Evolutionary conservation across 805 yeast species (phyloP).

Genomic region (Pichia californica): DNA sequence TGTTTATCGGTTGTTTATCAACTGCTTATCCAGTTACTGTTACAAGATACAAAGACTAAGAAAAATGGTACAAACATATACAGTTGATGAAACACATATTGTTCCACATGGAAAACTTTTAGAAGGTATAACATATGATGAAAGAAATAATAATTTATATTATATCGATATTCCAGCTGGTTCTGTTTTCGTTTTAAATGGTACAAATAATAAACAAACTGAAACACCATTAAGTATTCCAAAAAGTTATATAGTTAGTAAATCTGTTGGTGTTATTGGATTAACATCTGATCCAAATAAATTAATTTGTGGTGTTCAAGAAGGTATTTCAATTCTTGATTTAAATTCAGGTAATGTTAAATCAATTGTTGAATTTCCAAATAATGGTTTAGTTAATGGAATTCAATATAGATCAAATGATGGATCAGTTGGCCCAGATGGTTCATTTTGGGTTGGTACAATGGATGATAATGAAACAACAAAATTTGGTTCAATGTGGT

Average conservation of each 20-base stretch:
- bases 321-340: constrained; percentile 56
- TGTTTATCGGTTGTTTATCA: no score
- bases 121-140: constrained; percentile 64
- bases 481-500: constrained; percentile 45
- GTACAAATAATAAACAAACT: constrained; percentile 13
- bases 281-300: constrained; percentile 51
- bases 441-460: constrained; percentile 74
- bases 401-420: constrained; percentile 63
- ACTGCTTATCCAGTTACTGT: no score
- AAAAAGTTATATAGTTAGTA: constrained; percentile 29
- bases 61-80: not conserved
- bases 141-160: constrained; percentile 44
- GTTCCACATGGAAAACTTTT: constrained; percentile 40
- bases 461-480: constrained; percentile 39
- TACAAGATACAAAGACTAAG: not conserved
- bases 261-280: constrained; percentile 65
- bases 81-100: constrained; percentile 19
- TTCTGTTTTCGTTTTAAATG: constrained; percentile 22
- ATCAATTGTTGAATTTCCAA: constrained; percentile 34
- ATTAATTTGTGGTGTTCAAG: constrained; percentile 54
- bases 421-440: constrained; percentile 72
- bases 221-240: constrained; percentile 23
- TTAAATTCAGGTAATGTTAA: constrained; percentile 35
- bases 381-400: constrained; percentile 27
- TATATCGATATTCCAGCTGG: constrained; percentile 44